A percentile compares a stretch with the other conserved stretches of the same genome.
phyloP scores from a whole-genome alignment of 169 alveolate genomes.

The Amoebophrya sp. region DNA sequence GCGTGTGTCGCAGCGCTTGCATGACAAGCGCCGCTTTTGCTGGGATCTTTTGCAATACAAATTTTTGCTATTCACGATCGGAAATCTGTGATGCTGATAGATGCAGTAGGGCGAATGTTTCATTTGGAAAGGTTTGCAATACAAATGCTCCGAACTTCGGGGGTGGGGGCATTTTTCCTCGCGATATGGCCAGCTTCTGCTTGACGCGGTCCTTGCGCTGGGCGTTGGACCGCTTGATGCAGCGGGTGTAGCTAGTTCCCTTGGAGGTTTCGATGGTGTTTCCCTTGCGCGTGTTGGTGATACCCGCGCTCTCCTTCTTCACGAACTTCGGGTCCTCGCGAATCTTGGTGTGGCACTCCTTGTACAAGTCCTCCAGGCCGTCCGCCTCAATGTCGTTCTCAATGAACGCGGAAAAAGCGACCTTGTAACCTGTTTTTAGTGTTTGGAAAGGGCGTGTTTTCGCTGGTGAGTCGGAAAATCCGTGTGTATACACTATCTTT shows the following conservation, averaged over 20 bases:
- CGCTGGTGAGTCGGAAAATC: too few species aligned
- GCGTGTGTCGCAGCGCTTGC: too few species aligned
- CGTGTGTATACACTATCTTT: too few species aligned
- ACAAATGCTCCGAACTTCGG: too few species aligned
- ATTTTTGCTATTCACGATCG: too few species aligned
- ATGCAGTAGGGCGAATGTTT: too few species aligned
- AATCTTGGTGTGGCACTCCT: constrained; percentile 92
- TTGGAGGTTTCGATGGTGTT: neutral
- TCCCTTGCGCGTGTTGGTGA: neutral
- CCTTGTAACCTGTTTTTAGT: constrained; percentile 81
- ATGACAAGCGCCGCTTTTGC: too few species aligned
- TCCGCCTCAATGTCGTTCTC: constrained; percentile 85
- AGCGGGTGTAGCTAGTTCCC: neutral
- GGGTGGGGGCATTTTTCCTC: too few species aligned
- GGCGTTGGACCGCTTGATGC: neutral
- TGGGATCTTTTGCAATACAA: too few species aligned
- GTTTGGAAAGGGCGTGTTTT: too few species aligned
- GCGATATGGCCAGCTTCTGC: constrained; percentile 24
- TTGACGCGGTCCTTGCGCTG: constrained; percentile 26
- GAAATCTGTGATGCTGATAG: too few species aligned
- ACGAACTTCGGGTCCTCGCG: constrained; percentile 87
- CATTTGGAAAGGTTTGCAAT: too few species aligned
- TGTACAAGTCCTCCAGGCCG: constrained; percentile 91
- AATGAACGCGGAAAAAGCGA: constrained; percentile 90
- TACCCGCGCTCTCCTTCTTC: constrained; percentile 36